Conservation (phyloP, 169 alveolate species). For the Babesia microti region DNA sequence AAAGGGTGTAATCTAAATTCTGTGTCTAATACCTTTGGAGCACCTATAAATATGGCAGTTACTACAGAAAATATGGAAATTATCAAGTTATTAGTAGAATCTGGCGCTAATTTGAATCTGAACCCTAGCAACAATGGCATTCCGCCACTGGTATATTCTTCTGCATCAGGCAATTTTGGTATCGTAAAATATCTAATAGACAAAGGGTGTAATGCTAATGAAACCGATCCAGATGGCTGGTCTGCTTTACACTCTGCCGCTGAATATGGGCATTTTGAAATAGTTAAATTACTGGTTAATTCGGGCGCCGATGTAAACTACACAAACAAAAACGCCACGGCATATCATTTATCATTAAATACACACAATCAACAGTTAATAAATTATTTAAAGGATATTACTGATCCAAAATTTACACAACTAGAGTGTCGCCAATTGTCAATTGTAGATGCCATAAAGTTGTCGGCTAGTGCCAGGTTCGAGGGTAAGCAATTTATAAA, state of each 20-base stretch:
- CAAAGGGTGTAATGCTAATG: conserved; percentile 16
- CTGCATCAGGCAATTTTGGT: conserved; percentile 16
- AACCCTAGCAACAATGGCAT: background rate
- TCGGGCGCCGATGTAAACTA: conserved; percentile 44
- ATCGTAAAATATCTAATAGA: conserved; percentile 16
- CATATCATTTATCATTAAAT: background rate
- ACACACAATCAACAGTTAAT: background rate
- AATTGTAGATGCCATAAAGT: too few species aligned
- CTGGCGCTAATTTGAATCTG: conserved; percentile 47
- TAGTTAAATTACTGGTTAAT: conserved; percentile 31
- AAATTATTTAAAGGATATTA: conserved; percentile 1
- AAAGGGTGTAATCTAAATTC: background rate
- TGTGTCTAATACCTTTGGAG: conserved; percentile 17
- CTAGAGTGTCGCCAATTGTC: too few species aligned
- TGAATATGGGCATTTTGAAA: conserved; percentile 39
- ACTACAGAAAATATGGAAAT: conserved; percentile 23
- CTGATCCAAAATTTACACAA: too few species aligned
- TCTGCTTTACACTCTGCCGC: conserved; percentile 62
- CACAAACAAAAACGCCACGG: conserved; percentile 4
- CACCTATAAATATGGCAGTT: conserved; percentile 38
- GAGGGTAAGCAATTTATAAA: conserved; percentile 3
- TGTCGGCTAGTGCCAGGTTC: too few species aligned
- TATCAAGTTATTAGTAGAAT: conserved; percentile 16
- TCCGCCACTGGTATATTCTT: conserved; percentile 40
- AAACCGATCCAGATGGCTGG: conserved; percentile 40